Base-by-base conservation (phyloP, 371 early-diverging fungal genomes). In the Lichtheimia corymbifera region DNA sequence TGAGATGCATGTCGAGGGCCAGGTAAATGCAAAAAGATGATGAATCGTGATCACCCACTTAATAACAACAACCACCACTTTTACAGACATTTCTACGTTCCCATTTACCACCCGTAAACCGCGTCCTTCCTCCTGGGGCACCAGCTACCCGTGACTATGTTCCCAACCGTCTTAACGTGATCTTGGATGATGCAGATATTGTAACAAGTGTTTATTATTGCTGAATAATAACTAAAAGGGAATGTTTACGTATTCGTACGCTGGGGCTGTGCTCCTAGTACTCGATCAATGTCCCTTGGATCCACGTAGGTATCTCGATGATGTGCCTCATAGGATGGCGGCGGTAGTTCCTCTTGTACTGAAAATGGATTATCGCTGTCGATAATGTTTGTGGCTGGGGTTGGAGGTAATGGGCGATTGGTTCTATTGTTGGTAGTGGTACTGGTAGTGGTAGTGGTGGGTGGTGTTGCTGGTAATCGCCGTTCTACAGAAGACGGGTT, bases 251-350 rank as follows among this genome's bases (percentile, higher is more conserved):
- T 13, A 28, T n/a, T 18, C 28, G 59, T 58, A 43, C 44, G 59
- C n/a, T 35, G 35, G 4, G 35, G 35, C 6, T 35, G 35, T 35
- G 35, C 35, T 35, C 35, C 35, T 35, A 58, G 9, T 7, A 58
- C 59, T 5, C 53, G 42, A 24, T 61, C 62, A 17, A 30, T 43
- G n/a, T 61, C 62, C 41, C 18, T 20, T 28, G 66, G 66, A 58
- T 61, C 66, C 5, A 66, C 42, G n/a, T 44, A 57, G 27, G 44
- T 18, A 47, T 66, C 66, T n/a, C 22, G 27, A 24, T 56, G 50
- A 18, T 58, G 61, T 3, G 58, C n/a, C 53, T 58, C 66, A 42
- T 66, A 66, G 3, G 66, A 35, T 5, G 66, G 66, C 14, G 66
- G 66, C 2, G 65, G 65, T 27, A 22, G 40, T 6, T 50, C 15